phyloP scores from a whole-genome alignment of 768 basidiomycete genomes.

The Megacollybia marginata region DNA sequence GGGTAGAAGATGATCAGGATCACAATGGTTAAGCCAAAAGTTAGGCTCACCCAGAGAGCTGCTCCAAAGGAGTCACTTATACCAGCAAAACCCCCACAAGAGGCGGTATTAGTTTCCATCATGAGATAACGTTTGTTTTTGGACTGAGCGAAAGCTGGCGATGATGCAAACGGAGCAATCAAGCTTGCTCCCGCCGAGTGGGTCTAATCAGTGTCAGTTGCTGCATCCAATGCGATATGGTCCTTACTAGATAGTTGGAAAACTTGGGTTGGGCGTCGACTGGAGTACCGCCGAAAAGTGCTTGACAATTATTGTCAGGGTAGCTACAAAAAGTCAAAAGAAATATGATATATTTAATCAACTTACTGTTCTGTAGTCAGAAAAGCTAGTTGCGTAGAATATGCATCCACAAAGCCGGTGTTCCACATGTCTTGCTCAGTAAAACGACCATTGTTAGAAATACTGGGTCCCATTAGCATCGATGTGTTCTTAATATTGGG shows the following conservation, averaged over 20 bases:
- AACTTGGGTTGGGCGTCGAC: conserved; percentile 13
- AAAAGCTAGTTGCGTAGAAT: conserved; percentile 28
- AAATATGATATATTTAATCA: background rate
- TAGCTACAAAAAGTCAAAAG: background rate
- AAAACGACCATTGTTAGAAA: conserved; percentile 22
- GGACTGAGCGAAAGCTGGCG: too few species aligned
- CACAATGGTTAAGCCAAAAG: conserved; percentile 54
- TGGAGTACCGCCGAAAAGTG: conserved; percentile 31
- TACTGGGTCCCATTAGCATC: conserved; percentile 51
- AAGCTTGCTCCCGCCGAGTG: conserved; percentile 21
- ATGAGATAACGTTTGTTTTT: conserved; percentile 42
- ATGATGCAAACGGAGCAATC: too few species aligned
- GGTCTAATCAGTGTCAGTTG: conserved; percentile 41
- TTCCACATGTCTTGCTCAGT: conserved; percentile 37
- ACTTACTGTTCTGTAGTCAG: conserved; percentile 54
- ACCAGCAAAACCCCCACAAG: conserved; percentile 62
- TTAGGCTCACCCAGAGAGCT: conserved; percentile 51
- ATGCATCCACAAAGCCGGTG: conserved; percentile 45
- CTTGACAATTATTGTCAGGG: conserved; percentile 49
- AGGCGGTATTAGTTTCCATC: conserved; percentile 68
- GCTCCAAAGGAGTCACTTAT: conserved; percentile 56
- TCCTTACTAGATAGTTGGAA: conserved; percentile 40
- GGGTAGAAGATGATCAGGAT: conserved; percentile 43
- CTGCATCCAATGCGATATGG: conserved; percentile 50
- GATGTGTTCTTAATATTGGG: conserved; percentile 28